Evolutionary conservation across 129 eudicot genomes (phyloP).

Genomic region (Escallonia herrerae): DNA sequence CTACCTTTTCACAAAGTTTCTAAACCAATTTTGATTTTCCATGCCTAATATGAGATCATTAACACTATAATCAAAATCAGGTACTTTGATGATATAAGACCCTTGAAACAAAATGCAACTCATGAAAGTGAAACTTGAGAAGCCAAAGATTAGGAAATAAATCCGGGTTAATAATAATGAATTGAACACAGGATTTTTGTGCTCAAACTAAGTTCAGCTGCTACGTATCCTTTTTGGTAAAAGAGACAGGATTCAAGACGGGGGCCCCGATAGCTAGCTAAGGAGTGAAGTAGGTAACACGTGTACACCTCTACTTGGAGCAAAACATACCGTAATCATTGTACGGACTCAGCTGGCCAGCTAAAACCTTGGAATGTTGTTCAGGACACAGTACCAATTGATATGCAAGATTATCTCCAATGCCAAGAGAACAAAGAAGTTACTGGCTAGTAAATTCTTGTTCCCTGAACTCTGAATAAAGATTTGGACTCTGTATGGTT

Average conservation of each 20-base stretch:
- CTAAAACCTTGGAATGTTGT: constrained; percentile 35
- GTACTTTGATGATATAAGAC: neutral
- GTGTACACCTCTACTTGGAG: constrained; percentile 4
- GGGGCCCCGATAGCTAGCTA: constrained; percentile 10
- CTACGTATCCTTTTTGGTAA: constrained; percentile 3
- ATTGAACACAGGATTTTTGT: neutral
- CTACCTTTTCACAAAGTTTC: too few species aligned
- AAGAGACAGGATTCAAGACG: constrained; percentile 10
- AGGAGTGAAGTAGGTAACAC: neutral
- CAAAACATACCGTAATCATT: constrained; percentile 26
- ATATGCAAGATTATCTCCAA: constrained; percentile 12
- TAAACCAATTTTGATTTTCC: too few species aligned
- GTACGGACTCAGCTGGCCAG: constrained; percentile 39
- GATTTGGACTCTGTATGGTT: constrained; percentile 1
- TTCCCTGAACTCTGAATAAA: too few species aligned
- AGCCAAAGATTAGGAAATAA: neutral
- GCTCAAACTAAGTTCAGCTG: constrained; percentile 3
- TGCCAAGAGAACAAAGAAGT: constrained; percentile 4
- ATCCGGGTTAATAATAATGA: constrained; percentile 7
- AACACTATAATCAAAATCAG: neutral
- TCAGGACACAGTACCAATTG: constrained; percentile 27
- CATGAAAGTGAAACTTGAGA: neutral
- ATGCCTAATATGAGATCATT: too few species aligned
- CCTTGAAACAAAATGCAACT: neutral
- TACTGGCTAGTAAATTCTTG: too few species aligned